Evolutionary conservation across 257 asterid genomes (phyloP).

Genomic region (Hygrophila difformis): DNA sequence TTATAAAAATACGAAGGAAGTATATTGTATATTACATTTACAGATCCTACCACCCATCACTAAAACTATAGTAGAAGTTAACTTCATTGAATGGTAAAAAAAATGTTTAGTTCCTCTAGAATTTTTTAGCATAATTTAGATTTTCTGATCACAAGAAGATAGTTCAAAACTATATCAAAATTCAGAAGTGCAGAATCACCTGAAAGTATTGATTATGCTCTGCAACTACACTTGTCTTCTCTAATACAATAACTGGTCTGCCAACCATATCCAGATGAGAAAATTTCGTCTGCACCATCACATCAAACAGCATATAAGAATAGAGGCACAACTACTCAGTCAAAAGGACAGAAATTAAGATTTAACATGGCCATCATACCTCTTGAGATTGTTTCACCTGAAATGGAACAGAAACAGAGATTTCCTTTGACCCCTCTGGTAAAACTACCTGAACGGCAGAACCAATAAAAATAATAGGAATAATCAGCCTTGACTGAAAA

Average conservation of each 20-base stretch:
- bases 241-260: constrained; percentile 80
- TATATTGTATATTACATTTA: too few relatives aligned
- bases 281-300: constrained; percentile 51
- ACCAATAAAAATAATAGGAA: constrained; percentile 5
- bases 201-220: constrained; percentile 90
- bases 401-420: constrained; percentile 61
- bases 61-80: too few relatives aligned
- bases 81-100: too few relatives aligned
- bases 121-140: too few relatives aligned
- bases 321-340: constrained; percentile 11
- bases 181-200: constrained; percentile 32
- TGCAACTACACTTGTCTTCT: constrained; percentile 75
- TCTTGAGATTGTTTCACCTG: constrained; percentile 56
- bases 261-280: constrained; percentile 92
- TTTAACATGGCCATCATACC: constrained; percentile 33
- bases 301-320: constrained; percentile 26
- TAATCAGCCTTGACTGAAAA: constrained; percentile 3
- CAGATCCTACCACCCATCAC: too few relatives aligned
- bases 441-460: constrained; percentile 57
- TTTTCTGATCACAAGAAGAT: too few relatives aligned
- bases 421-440: constrained; percentile 87
- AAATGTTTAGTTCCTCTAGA: too few relatives aligned
- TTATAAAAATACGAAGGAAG: too few relatives aligned
- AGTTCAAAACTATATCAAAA: background rate
- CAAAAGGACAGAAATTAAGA: background rate